Percentiles rank a stretch among this genome's conserved stretches.
phyloP scores from a whole-genome alignment of 2,329 filamentous ascomycete species.

The Lasiodiplodia gonubiensis region DNA sequence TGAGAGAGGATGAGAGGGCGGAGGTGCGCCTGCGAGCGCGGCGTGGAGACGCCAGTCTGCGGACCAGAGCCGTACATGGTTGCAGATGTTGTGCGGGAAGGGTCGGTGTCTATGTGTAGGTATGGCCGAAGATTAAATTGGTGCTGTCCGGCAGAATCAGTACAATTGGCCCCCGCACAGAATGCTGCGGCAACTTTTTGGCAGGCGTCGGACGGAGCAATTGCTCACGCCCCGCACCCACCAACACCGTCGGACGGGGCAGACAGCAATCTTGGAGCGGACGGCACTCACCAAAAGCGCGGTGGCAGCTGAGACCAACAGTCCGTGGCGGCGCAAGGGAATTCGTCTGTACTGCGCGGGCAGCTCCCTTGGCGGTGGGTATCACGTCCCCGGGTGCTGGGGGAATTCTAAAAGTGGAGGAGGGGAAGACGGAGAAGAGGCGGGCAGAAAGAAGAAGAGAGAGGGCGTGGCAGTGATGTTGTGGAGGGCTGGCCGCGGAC shows the following conservation, averaged over 20 bases:
- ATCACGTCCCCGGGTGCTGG: conserved; percentile 18
- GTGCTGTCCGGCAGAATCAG: conserved; percentile 19
- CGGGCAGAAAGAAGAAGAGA: conserved; percentile 13
- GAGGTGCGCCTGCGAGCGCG: conserved; percentile 89
- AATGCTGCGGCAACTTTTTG: not conserved
- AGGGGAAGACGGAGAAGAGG: conserved; percentile 9
- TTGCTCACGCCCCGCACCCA: not conserved
- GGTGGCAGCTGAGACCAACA: conserved; percentile 4
- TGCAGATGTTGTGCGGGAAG: conserved; percentile 27
- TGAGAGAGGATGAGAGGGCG: conserved; percentile 89
- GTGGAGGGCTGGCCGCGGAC: not conserved
- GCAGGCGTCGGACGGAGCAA: not conserved
- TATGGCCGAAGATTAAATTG: conserved; percentile 9
- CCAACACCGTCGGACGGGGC: not conserved
- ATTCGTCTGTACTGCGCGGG: conserved; percentile 29
- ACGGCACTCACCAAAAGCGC: conserved; percentile 15
- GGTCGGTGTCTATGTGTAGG: conserved; percentile 31
- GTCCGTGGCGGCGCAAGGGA: conserved; percentile 27
- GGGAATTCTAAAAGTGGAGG: conserved; percentile 18
- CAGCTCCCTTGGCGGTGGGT: conserved; percentile 29
- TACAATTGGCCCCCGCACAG: not conserved
- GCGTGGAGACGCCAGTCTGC: conserved; percentile 96
- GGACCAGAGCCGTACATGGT: conserved; percentile 87
- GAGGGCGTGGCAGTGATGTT: not conserved
- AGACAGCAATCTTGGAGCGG: not conserved